Base-by-base conservation (phyloP, 192 early-diverging fungal genomes). In the Gonapodya sp. region DNA sequence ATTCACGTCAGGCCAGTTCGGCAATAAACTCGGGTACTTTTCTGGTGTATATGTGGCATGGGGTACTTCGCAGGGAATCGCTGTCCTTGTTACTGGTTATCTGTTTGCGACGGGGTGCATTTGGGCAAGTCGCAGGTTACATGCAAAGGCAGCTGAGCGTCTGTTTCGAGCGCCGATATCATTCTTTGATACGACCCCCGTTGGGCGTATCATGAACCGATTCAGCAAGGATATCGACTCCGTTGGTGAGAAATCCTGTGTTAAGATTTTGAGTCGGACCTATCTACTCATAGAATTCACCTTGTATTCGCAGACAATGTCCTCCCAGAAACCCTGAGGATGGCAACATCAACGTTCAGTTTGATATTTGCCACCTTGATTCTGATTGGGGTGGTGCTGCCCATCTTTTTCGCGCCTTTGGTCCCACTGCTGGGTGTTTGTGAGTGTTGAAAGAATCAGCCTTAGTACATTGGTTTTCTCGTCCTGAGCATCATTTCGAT, bases 161-260 rank as follows among this genome's bases (percentile, higher is more conserved):
- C 24, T 95, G 34, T 81, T 91, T 31, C 89, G 87, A 34, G 92
- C 94, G 0, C 92, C 92, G 82, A 87, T 96, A 35, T 89, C 92
- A 31, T 97, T 96, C 89, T 98, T 94, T 84, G 95, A 96, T 81
- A 91, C 91, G 30, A 95, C 93, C n/a, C 96, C 96, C 2, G 87
- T 94, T 24, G 95, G 95, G 33, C 90, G 93, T 30, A 93, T 96
- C 77, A 92, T 87, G 16, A 85, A 85, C n/a, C n/a, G n/a, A n/a
- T n/a, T n/a, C n/a, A n/a, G n/a, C n/a, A n/a, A n/a, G n/a, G n/a
- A n/a, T n/a, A n/a, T n/a, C n/a, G n/a, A n/a, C n/a, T n/a, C n/a
- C 18, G 75, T 77, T 8, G 75, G 64, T 72, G 64, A 72, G 16
- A 34, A 72, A 80, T 80, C 73, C 75, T n/a, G n/a, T n/a, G n/a